Percentiles rank a stretch among this genome's conserved stretches.
These are phyloP conservation scores for Pseudocercospora crystallina DNA, from an alignment of 2,329 filamentous ascomycete species.

Conservation along the genomic window DNA sequence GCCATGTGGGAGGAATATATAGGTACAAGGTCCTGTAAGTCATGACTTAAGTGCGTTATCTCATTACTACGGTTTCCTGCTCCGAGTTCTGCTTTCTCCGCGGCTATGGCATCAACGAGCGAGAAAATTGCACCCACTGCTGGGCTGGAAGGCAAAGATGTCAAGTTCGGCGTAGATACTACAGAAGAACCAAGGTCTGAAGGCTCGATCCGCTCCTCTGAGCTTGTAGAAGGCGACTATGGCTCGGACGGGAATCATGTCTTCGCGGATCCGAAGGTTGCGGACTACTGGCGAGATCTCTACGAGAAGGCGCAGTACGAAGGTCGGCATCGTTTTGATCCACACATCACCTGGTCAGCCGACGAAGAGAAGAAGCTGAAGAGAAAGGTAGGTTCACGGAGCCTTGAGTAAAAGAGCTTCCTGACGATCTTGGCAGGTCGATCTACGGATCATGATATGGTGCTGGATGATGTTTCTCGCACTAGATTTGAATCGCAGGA, in stretches of 20 bases:
- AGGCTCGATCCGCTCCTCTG: slow-evolving; percentile 15
- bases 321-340: slow-evolving; percentile 51
- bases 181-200: slow-evolving; percentile 1
- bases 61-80: neutral
- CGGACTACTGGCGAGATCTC: slow-evolving; percentile 54
- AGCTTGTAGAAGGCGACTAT: slow-evolving; percentile 20
- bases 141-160: slow-evolving; percentile 3
- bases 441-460: slow-evolving; percentile 27
- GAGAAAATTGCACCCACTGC: slow-evolving; percentile 4
- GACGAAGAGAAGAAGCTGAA: slow-evolving; percentile 43
- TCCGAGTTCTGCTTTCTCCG: slow-evolving; percentile 1
- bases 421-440: neutral
- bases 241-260: slow-evolving; percentile 20
- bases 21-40: slow-evolving; percentile 1
- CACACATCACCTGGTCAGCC: slow-evolving; percentile 45
- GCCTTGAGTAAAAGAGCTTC: too few relatives aligned
- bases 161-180: neutral
- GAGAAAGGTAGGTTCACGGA: slow-evolving; percentile 10
- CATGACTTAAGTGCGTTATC: neutral
- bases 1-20: slow-evolving; percentile 4
- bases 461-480: slow-evolving; percentile 32
- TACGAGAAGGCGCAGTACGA: slow-evolving; percentile 57
- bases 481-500: slow-evolving; percentile 30
- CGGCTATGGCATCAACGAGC: slow-evolving; percentile 5
- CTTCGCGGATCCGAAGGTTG: slow-evolving; percentile 54